Evolutionary conservation across 2,329 filamentous ascomycete species (phyloP).

Genomic region (Incumbomyces delicatus): DNA sequence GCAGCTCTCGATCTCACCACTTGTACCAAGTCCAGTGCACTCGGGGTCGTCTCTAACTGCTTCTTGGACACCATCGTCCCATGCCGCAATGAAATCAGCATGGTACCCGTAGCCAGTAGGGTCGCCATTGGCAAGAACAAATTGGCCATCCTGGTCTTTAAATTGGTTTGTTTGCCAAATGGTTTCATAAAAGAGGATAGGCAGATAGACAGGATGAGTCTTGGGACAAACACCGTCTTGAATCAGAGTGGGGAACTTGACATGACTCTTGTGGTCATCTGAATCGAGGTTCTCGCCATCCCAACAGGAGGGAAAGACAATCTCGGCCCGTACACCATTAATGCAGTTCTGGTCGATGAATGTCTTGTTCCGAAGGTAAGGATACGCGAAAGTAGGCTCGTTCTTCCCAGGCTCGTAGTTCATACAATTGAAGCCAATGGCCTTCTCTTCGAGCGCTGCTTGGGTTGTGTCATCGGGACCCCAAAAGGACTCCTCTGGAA

Average conservation of each 20-base stretch:
- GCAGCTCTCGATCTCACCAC: conserved; percentile 3
- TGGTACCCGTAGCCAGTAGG: conserved; percentile 45
- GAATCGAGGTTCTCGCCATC: conserved; percentile 56
- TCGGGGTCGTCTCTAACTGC: conserved; percentile 50
- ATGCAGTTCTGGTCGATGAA: conserved; percentile 72
- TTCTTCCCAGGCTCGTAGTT: conserved; percentile 56
- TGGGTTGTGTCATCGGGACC: conserved; percentile 55
- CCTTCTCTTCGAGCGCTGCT: conserved; percentile 62
- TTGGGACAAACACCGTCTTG: conserved; percentile 67
- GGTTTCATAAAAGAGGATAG: conserved; percentile 73
- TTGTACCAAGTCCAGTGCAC: conserved; percentile 49
- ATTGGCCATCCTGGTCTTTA: conserved; percentile 53
- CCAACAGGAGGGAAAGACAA: conserved; percentile 88
- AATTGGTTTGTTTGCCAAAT: conserved; percentile 69
- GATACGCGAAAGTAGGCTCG: conserved; percentile 70
- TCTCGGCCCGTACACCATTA: conserved; percentile 71
- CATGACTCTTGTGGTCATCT: conserved; percentile 50
- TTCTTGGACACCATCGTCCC: conserved; percentile 58
- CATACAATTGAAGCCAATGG: conserved; percentile 89
- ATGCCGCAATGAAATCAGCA: conserved; percentile 61
- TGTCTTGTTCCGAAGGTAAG: conserved; percentile 67
- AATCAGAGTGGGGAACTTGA: conserved; percentile 69
- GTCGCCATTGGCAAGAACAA: conserved; percentile 45
- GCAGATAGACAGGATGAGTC: conserved; percentile 57
- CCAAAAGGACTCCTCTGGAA: conserved; percentile 64